Evolutionary conservation across 1,284 basidiomycete species (phyloP), one percentile per base, ranked within the genome.

Genomic region (Trichosporon coremiiforme): DNA sequence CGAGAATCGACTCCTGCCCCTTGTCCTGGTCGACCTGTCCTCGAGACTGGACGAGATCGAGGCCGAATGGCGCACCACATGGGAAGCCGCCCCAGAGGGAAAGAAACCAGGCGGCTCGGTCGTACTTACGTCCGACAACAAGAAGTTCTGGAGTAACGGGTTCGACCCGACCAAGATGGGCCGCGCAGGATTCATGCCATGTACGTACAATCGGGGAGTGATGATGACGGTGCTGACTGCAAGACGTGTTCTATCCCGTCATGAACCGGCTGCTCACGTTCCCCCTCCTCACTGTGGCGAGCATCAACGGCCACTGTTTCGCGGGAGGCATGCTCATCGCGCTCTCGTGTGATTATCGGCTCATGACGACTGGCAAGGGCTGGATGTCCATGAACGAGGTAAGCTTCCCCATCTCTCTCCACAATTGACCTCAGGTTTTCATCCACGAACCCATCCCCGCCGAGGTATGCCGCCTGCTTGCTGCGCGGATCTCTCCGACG

Each of bases 311-410:
- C 0, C 95, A 97, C 79, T 78, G 82, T 70, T 97, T 94, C 79
- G 95, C 94, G 1, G 95, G 87, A 10, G 95, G 89, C 9, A 90
- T 93, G 79, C 89, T 93, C 76, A 84, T 95, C 13, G 88, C 91
- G 0, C 83, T 95, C 64, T 87, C 87, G 1, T 96, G 94, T 81
- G 95, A 98, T 81, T 96, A 93, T 83, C 88, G 95, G 31, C 86
- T 97, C 69, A 95, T 96, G 90, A 90, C 92, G 73, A 90, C 89
- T 17, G 90, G 87, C 75, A 89, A 88, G 77, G 90, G 91, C 4
- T 95, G 92, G 89, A 84, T 93, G 69, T 92, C 89, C 80, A 96
- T 97, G 94, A 97, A 97, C 79, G 95, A 98, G 91, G 91, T 92
- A 72, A 71, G 80, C 73, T 25, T 25, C 25, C 13, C 15, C 8